These are phyloP conservation scores for Ophiostoma triangulosporum DNA, from an alignment of 2,329 filamentous ascomycete genomes.

Conservation along the genomic window DNA sequence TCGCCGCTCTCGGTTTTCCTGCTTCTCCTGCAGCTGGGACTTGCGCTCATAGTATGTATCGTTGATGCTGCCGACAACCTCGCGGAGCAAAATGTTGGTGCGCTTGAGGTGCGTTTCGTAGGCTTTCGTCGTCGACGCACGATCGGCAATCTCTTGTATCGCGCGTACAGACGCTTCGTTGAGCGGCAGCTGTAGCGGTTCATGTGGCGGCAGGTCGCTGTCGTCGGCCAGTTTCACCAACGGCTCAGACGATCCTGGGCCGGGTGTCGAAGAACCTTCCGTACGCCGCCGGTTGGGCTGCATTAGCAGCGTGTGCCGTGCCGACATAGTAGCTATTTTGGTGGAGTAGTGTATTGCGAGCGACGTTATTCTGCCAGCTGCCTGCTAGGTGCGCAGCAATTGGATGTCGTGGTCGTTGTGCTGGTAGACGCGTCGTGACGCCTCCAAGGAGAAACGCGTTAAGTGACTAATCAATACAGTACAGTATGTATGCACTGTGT, in stretches of 20 bases:
- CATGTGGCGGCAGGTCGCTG: slow-evolving; percentile 34
- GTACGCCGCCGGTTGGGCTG: slow-evolving; percentile 5
- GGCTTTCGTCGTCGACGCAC: slow-evolving; percentile 25
- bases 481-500: no score
- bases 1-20: slow-evolving; percentile 23
- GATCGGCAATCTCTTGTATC: slow-evolving; percentile 30
- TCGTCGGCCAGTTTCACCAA: slow-evolving; percentile 14
- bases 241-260: not conserved
- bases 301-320: slow-evolving; percentile 10
- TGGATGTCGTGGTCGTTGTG: no score
- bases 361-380: no score
- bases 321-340: not conserved
- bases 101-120: slow-evolving; percentile 35
- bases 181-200: slow-evolving; percentile 34
- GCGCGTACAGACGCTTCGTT: slow-evolving; percentile 24
- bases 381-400: no score
- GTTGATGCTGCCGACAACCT: slow-evolving; percentile 32
- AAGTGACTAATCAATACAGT: no score
- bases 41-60: slow-evolving; percentile 27
- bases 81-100: slow-evolving; percentile 29
- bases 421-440: not conserved
- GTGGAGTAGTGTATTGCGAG: not conserved
- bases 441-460: no score
- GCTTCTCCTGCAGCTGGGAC: slow-evolving; percentile 20
- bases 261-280: not conserved